Base-by-base conservation (phyloP, 257 asterid species). In the Petrea volubilis region DNA sequence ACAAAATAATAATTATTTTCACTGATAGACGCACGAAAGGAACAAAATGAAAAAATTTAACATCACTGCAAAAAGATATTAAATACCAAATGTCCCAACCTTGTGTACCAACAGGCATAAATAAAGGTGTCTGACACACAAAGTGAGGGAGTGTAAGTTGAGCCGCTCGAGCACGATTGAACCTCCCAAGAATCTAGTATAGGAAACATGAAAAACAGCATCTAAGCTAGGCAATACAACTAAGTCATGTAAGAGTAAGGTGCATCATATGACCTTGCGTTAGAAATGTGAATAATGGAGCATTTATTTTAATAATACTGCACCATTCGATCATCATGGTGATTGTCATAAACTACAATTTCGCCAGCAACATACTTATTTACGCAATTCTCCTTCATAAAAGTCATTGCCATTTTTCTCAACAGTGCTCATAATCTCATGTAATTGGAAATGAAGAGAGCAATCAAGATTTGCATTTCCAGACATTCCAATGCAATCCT, bases 71-170 rank as follows among this genome's bases (percentile, higher is more conserved):
- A 61, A 34, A 29, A 67, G n/a, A 78, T 31, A 66, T 2, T 9
- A 31, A 47, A 71, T 44, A 65, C 29, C 3, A 49, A 47, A 71
- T 56, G 40, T 60, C 74, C 76, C 43, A 58, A 89, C 99, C 99
- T 92, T 95, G 98, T n/a, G 99, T 92, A 27, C 99, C 99, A 27
- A 95, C 99, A 0, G 99, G 99, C 99, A 95, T 92, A 74, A 95
- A 92, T 36, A 95, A 78, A 61, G 98, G 99, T 58, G 98, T 92
- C 77, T 92, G 93, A 75, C 86, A 85, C 43, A 81, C 85, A 78
- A 82, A 88, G 81, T 95, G 99, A 20, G 98, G 99, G 64, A 92
- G 97, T 29, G 90, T 88, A 59, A 95, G 96, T 57, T 60, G 80
- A 60, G 98, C 99, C 24, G 97, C 98, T 41, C 98, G 96, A 47